Evolutionary conservation across 2,329 filamentous ascomycete species (phyloP).

Genomic region (Onygenales sp.): DNA sequence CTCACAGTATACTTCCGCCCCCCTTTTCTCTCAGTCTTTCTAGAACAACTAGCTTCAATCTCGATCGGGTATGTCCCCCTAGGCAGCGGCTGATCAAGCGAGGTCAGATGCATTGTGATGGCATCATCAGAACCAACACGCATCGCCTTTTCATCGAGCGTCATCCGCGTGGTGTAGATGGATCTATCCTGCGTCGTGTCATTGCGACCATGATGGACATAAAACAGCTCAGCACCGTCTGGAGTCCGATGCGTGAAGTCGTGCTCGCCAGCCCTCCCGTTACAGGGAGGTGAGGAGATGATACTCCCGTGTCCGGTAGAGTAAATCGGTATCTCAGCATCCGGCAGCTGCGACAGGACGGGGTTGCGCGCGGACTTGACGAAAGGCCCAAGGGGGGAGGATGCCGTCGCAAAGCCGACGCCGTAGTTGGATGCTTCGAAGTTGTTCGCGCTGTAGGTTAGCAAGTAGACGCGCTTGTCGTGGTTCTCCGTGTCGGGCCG

Average conservation of each 20-base stretch:
- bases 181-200: not conserved
- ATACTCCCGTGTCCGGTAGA: not conserved
- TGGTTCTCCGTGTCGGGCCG: not conserved
- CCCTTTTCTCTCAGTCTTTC: not conserved
- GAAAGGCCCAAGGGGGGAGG: not conserved
- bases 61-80: not conserved
- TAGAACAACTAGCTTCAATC: not conserved
- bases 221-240: not conserved
- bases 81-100: not conserved
- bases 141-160: not conserved
- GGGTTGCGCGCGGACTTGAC: not conserved
- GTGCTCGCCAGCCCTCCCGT: not conserved
- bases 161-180: not conserved
- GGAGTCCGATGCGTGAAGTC: not conserved
- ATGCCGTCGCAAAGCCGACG: not conserved
- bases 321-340: not conserved
- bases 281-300: not conserved
- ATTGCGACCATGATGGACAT: not conserved
- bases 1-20: not conserved
- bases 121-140: not conserved
- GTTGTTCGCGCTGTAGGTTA: not conserved
- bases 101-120: not conserved
- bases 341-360: not conserved
- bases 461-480: not conserved
- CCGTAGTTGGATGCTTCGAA: not conserved